Base-by-base conservation (phyloP, 257 asterid genomes). In the Echium plantagineum region DNA sequence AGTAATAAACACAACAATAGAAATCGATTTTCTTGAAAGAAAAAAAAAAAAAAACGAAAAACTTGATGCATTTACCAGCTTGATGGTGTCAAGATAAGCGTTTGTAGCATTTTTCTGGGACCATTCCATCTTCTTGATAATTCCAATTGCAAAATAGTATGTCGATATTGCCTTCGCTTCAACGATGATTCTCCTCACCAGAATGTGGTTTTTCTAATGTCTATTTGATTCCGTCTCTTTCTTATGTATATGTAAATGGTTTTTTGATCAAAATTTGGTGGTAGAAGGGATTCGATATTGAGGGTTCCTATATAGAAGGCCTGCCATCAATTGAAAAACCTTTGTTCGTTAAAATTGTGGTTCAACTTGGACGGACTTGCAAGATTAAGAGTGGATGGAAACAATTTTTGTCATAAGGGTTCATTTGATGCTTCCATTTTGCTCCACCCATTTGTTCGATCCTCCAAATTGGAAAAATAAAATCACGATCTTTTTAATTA, bases 71-170 rank as follows among this genome's bases (percentile, higher is more conserved):
- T 42, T 42, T 66, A 84, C 94, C 85, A 84, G 71, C 66, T 77
- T 74, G 51, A 81, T 69, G 77, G 86, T 74, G 68, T 84, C 89
- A 60, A 84, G 76, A 70, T 75, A 84, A 72, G 94, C 89, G 71
- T 74, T 81, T 62, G 83, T 68, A 52, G 89, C 94, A 66, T 63
- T 72, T 70, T 46, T 67, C 12, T 78, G 67, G 35, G 88, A 81
- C 93, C 93, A 84, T 56, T 81, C 88, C 88, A 79, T 46, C 56
- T n/a, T 53, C n/a, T 42, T 8, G 10, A 42, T 32, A 4, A 32
- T 32, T 9, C 7, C 7, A 2, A 9, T 0, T 35, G 10, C 46
- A 1, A 7, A 35, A 35, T 35, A 35, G 1, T 7, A 4, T 35
- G 12, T 7, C 2, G 46, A 35, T 9, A 35, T 35, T 35, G 46